A percentile compares a stretch with the other conserved stretches of the same genome.
These are phyloP conservation scores for Phytopythium aichiense DNA, from an alignment of 352 stramenopile species.

Conservation along the genomic window DNA sequence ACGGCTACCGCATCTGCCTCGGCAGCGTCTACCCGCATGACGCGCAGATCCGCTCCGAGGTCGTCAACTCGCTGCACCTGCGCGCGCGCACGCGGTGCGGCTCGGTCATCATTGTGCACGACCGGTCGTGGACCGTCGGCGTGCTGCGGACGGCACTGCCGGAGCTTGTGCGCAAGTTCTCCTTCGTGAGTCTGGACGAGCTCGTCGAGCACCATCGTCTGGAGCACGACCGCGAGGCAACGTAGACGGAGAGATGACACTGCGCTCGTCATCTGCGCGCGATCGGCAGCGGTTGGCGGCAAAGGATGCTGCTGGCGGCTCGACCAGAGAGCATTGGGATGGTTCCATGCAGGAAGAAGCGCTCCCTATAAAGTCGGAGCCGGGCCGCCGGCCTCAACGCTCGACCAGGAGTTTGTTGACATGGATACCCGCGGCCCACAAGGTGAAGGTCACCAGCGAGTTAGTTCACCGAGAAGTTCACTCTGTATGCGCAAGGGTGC, in stretches of 20 bases:
- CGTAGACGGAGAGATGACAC: not conserved
- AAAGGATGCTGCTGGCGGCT: not conserved
- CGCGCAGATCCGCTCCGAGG: slow-evolving; percentile 73
- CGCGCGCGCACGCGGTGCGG: slow-evolving; percentile 49
- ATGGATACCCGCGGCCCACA: too few relatives aligned
- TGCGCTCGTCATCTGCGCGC: not conserved
- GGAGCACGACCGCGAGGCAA: not conserved
- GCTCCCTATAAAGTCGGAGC: too few relatives aligned
- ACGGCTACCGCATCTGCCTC: slow-evolving; percentile 85
- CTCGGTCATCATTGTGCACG: slow-evolving; percentile 82
- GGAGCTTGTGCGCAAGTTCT: slow-evolving; percentile 41
- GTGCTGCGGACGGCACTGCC: slow-evolving; percentile 61
- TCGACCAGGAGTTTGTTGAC: too few relatives aligned
- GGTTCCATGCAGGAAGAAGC: too few relatives aligned
- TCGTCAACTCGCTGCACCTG: slow-evolving; percentile 63
- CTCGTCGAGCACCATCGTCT: slow-evolving; percentile 26
- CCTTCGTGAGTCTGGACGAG: slow-evolving; percentile 70
- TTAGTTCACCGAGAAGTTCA: too few relatives aligned
- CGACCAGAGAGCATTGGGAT: too few relatives aligned
- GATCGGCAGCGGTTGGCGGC: not conserved
- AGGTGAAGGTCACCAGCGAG: too few relatives aligned
- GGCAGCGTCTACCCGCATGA: slow-evolving; percentile 86
- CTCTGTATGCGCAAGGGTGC: too few relatives aligned
- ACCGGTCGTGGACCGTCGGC: slow-evolving; percentile 74
- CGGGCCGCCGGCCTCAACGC: too few relatives aligned